Conservation (phyloP, 768 basidiomycete genomes). For the Hortiboletus flavorubellus region DNA sequence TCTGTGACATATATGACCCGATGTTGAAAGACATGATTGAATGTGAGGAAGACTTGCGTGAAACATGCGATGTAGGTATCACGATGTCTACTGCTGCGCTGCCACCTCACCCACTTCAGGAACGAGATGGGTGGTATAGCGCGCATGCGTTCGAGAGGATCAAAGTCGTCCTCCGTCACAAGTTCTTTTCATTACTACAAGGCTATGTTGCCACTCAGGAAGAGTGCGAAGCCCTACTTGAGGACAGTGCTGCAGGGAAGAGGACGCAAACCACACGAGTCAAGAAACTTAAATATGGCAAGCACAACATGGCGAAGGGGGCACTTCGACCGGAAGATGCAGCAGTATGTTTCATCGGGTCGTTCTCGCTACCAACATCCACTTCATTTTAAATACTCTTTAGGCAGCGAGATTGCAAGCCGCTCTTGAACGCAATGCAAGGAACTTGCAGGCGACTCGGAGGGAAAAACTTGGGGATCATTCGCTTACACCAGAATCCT, state of each 20-base stretch:
- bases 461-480: constrained; percentile 22
- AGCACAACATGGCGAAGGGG: constrained; percentile 89
- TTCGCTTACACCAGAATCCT: constrained; percentile 20
- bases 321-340: constrained; percentile 80
- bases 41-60: constrained; percentile 62
- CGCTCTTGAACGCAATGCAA: constrained; percentile 47
- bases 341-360: constrained; percentile 48
- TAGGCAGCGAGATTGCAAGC: constrained; percentile 72
- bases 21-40: constrained; percentile 82
- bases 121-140: constrained; percentile 89
- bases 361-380: background rate
- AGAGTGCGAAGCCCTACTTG: constrained; percentile 65
- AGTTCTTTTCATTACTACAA: constrained; percentile 76
- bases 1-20: constrained; percentile 88
- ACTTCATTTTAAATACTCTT: background rate
- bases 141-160: constrained; percentile 75
- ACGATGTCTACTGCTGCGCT: background rate
- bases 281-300: constrained; percentile 60
- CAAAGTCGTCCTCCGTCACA: constrained; percentile 79
- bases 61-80: constrained; percentile 67
- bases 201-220: constrained; percentile 70
- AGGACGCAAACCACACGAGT: constrained; percentile 39
- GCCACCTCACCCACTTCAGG: constrained; percentile 37
- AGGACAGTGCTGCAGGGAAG: constrained; percentile 27
- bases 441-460: constrained; percentile 27